Base-by-base conservation (phyloP, 108 stramenopile species). In the Halocafeteria seosinensis region DNA sequence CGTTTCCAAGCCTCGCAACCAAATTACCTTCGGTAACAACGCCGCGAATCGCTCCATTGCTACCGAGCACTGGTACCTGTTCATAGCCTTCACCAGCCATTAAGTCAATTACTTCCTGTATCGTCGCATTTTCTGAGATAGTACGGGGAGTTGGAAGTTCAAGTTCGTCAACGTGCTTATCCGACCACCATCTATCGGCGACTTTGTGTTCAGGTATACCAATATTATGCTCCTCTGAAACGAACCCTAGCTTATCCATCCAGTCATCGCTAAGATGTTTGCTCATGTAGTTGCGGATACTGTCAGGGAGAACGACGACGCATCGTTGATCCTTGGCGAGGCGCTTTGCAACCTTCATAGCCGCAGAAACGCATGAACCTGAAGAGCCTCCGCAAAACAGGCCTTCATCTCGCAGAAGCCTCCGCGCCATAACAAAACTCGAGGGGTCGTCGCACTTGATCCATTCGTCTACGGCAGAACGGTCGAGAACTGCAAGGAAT, bases 21-120 rank as follows among this genome's bases (percentile, higher is more conserved):
- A 93, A 83, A 73, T 93, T 93, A 13, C 88, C 88, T 63, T 86
- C 87, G 21, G 91, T 93, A 0, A 93, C 89, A 11, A 93, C 89
- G 21, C 91, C 91, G 66, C 85, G 50, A n/a, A 93, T 76, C 50
- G 55, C 51, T 36, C 82, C 85, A 5, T 85, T 81, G 21, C 73
- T 76, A 47, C 73, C 75, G 38, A 88, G 71, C 1, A 93, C 92
- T 0, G 92, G 92, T 1, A 93, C 85, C 88, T 89, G 90, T 67
- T 91, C 89, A 67, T 86, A 91, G n/a, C 87, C 89, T 71, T 90
- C 85, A 33, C 69, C 59, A 71, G 86, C 86, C 21, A 93, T 69
- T 6, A 89, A 50, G 4, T 74, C 72, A 63, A 91, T 85, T 12
- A 88, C 92, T 61, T 88, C 88, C 65, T 87, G 78, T 64, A 83